Base-by-base conservation (phyloP, 1,284 basidiomycete species). In the Tremellales sp. region DNA sequence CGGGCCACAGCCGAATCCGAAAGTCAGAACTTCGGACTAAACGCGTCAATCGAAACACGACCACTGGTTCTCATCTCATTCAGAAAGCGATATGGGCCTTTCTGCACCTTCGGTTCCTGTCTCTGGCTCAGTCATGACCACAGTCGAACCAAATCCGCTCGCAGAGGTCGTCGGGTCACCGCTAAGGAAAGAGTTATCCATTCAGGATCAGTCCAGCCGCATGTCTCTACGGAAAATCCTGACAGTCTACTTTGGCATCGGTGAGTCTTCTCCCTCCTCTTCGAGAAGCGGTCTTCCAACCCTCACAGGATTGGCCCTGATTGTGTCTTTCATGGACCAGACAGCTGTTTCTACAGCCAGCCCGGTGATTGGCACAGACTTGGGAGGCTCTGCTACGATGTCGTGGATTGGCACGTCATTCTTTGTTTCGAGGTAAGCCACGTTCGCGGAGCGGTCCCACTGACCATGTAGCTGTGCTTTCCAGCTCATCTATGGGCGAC, bases 391-490 rank as follows among this genome's bases (percentile, higher is more conserved):
- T 9, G 43, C 38, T 1, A 57, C 43, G n/a, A 65, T 68, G 26
- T 48, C 54, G 8, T 68, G 65, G 65, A 47, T 64, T 10, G 63
- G 65, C 1, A 62, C 63, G 5, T 45, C 63, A 5, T 65, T 62
- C 49, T 52, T 65, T 35, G 59, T 68, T 12, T 51, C 58, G 18
- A 66, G 61, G 60, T 62, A 37, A 40, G 59, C 51, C 16, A 16
- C 19, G 13, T 5, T 19, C 5, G 16, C 12, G 24, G 37, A 16
- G 28, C 8, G 29, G 14, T 14, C 24, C 45, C 25, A 38, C n/a
- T n/a, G n/a, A n/a, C 19, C 26, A n/a, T 33, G 12, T 37, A 62
- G 58, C 32, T 62, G 61, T 26, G 53, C 59, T 2, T 56, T 67
- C 21, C 65, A 67, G 29, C 47, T 65, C 18, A 60, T 67, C n/a